phyloP scores from a whole-genome alignment of 345 rosid species.

The Triadica sebifera region DNA sequence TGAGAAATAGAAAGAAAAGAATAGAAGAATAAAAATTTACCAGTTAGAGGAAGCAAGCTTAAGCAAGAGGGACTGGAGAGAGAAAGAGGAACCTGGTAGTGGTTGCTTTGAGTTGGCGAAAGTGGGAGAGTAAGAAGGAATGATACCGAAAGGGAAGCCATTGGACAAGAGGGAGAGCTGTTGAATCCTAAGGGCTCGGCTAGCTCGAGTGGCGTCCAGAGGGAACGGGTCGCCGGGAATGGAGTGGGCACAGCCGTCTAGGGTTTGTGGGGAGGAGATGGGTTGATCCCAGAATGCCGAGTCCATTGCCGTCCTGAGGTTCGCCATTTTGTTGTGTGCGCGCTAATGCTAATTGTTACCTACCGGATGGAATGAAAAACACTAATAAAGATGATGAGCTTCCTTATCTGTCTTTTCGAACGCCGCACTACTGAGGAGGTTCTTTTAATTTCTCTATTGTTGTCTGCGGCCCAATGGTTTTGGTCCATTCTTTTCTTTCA shows the following conservation, averaged over 20 bases:
- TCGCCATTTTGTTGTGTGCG: conserved; percentile 52
- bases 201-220: conserved; percentile 59
- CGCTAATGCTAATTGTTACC: too few relatives aligned
- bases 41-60: conserved; percentile 51
- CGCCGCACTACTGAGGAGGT: too few relatives aligned
- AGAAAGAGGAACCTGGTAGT: conserved; percentile 46
- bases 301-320: conserved; percentile 72
- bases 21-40: conserved; percentile 29
- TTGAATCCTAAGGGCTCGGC: conserved; percentile 75
- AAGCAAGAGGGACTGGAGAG: conserved; percentile 66
- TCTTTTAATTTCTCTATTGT: too few relatives aligned
- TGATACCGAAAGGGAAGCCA: conserved; percentile 78
- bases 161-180: conserved; percentile 67
- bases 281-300: conserved; percentile 76
- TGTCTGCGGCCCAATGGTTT: too few relatives aligned
- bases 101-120: conserved; percentile 31
- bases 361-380: too few relatives aligned
- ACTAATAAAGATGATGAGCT: too few relatives aligned
- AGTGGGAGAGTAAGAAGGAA: conserved; percentile 64
- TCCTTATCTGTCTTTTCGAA: too few relatives aligned
- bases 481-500: too few relatives aligned
- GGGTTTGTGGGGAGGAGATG: conserved; percentile 56
- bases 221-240: conserved; percentile 80
- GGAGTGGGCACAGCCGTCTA: conserved; percentile 64
- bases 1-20: not conserved